Base-by-base conservation (phyloP, 2,329 filamentous ascomycete species). In the Fusarium sp. region DNA sequence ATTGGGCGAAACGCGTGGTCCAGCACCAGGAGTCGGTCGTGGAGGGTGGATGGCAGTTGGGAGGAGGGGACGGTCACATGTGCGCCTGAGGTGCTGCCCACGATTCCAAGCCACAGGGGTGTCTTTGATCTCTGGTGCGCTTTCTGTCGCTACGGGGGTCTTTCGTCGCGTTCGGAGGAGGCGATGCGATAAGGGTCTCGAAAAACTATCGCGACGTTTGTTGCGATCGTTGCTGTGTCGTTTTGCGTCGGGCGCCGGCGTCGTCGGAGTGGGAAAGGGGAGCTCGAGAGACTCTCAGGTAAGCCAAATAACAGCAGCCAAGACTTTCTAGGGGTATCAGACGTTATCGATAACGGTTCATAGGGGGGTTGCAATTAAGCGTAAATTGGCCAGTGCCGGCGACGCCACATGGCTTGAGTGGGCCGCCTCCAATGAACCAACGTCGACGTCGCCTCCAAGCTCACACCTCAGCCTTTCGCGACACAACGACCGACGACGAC, bases 41-140 rank as follows among this genome's bases (percentile, higher is more conserved):
- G 72, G 69, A 77, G 75, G 75, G 76, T 78, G 75, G 76, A 74
- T 73, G 71, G 60, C 63, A 61, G 68, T 68, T 66, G 60, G 75
- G 71, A 76, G 73, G 73, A 73, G 74, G 71, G 67, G 64, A 71
- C 57, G 71, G 76, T 79, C 77, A 79, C 77, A 79, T 79, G 77
- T 76, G 73, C 71, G 76, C 72, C 74, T 71, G 43, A 24, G 43
- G 43, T 48, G 66, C 50, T 69, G 65, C 58, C 65, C 67, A 61
- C 65, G 63, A 75, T 59, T 64, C 63, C 60, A 76, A 76, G 74
- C 68, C 66, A 72, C 71, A 69, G 52, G 33, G 64, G 64, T 72
- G 64, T 74, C 68, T 71, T 70, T 52, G 48, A 61, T 76, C 66
- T 65, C 71, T 64, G 50, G 43, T 56, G 54, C 41, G 71, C 56